Conservation (phyloP, 2,329 filamentous ascomycete genomes). For the Aureobasidium sp. region DNA sequence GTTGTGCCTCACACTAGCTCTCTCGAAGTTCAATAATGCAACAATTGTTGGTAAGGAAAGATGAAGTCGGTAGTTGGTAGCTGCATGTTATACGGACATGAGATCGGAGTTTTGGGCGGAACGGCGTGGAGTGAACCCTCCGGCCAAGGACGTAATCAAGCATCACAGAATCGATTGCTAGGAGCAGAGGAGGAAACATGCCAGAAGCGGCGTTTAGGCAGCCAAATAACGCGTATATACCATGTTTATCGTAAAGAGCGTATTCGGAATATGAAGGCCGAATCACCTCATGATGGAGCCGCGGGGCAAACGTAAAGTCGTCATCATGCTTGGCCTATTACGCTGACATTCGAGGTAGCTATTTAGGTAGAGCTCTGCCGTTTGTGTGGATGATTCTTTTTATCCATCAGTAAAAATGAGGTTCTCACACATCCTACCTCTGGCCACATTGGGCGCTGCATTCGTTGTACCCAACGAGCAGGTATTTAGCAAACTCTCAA, state of each 20-base stretch:
- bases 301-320: constrained; percentile 6
- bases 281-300: constrained; percentile 6
- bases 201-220: not conserved
- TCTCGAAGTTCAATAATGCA: too few species aligned
- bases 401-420: constrained; percentile 36
- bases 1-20: too few species aligned
- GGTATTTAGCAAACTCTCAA: constrained; percentile 37
- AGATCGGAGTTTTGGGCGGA: too few species aligned
- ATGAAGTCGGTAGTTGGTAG: too few species aligned
- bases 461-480: constrained; percentile 48
- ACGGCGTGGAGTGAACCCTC: not conserved
- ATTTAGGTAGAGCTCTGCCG: constrained; percentile 17
- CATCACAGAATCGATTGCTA: not conserved
- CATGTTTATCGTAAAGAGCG: not conserved
- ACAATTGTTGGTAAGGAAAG: too few species aligned
- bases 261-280: not conserved
- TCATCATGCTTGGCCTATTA: constrained; percentile 17
- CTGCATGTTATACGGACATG: too few species aligned
- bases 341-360: constrained; percentile 8
- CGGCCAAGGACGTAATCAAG: not conserved
- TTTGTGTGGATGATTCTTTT: not conserved
- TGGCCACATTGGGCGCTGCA: constrained; percentile 44
- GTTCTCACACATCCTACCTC: constrained; percentile 41
- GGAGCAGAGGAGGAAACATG: not conserved
- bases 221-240: not conserved